A percentile compares a stretch with the other conserved stretches of the same genome.
Evolutionary conservation across 177 flowering plant species (phyloP).

Genomic region (Vitis hybrid): DNA sequence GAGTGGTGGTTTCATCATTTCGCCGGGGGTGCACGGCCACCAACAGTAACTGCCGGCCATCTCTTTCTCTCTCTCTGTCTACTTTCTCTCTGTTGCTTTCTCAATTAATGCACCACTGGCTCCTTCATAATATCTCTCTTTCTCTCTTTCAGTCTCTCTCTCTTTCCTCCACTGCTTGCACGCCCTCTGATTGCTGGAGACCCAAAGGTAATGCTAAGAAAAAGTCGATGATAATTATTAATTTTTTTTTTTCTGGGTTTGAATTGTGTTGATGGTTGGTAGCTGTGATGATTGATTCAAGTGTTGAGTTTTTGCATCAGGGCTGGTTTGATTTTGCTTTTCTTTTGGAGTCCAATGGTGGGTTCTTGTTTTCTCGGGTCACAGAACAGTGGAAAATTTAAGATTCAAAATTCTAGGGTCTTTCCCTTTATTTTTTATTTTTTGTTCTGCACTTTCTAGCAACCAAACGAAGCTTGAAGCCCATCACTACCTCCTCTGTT

Average conservation of each 20-base stretch:
- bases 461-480: not conserved
- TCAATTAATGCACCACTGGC: conserved; percentile 20
- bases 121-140: not conserved
- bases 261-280: too few relatives aligned
- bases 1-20: not conserved
- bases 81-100: conserved; percentile 2
- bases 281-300: too few relatives aligned
- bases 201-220: not conserved
- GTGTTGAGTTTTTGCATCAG: not conserved
- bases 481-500: not conserved
- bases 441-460: not conserved
- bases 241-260: too few relatives aligned
- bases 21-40: not conserved
- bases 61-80: not conserved
- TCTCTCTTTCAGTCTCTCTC: conserved; percentile 5
- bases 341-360: not conserved
- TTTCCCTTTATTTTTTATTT: not conserved
- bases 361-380: not conserved
- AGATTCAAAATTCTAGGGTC: not conserved
- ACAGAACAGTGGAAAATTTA: not conserved
- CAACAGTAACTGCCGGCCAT: conserved; percentile 5
- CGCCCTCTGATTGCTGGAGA: not conserved
- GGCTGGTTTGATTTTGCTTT: not conserved
- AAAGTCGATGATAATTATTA: too few relatives aligned
- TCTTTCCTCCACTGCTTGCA: not conserved